Percentiles rank a stretch among this genome's conserved stretches.
phyloP scores from a whole-genome alignment of 306 rosid genomes.

The Lablab purpureus region DNA sequence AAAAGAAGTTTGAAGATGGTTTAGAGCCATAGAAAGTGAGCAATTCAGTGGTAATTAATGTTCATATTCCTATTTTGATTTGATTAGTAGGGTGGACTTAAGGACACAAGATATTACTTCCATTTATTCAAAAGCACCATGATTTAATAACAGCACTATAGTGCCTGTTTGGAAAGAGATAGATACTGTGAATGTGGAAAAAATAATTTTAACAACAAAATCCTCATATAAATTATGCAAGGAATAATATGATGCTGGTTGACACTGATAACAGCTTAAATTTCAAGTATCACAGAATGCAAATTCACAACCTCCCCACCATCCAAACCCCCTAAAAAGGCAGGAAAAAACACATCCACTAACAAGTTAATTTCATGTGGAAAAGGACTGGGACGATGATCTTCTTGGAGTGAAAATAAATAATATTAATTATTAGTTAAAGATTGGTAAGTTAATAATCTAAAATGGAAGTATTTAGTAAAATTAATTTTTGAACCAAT shows the following conservation, averaged over 20 bases:
- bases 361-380: neutral
- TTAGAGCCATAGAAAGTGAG: conserved; percentile 50
- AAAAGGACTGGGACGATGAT: neutral
- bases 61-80: conserved; percentile 30
- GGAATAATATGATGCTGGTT: conserved; percentile 9
- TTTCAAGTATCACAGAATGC: conserved; percentile 24
- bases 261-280: conserved; percentile 6
- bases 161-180: conserved; percentile 19
- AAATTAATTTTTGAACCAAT: too few species aligned
- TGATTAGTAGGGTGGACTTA: conserved; percentile 34
- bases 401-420: neutral
- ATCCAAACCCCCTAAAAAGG: neutral
- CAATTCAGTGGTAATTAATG: conserved; percentile 43
- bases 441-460: too few species aligned
- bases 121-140: conserved; percentile 38
- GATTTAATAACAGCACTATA: conserved; percentile 40
- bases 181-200: conserved; percentile 29
- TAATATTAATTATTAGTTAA: neutral
- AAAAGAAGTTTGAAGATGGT: conserved; percentile 30
- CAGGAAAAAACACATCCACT: neutral
- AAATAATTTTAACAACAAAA: conserved; percentile 24
- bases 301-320: conserved; percentile 6
- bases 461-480: too few species aligned
- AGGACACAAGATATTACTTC: conserved; percentile 33
- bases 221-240: conserved; percentile 27